Evolutionary conservation across 352 stramenopile species (phyloP), one percentile per base, ranked within the genome.

Genomic region (Globisporangium acanthophoron): DNA sequence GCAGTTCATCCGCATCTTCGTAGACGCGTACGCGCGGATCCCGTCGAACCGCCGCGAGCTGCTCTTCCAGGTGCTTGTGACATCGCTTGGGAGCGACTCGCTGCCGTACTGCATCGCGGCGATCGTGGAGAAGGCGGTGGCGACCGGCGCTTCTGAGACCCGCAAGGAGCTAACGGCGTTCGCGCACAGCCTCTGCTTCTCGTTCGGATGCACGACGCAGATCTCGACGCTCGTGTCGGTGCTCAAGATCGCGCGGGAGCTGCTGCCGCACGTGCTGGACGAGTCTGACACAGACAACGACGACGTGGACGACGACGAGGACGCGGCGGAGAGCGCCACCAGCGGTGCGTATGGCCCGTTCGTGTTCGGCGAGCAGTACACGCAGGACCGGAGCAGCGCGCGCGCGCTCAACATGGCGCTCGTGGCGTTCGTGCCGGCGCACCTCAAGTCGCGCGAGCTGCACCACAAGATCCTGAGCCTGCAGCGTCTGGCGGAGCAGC

Each of bases 1-100:
- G 67, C 74, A 87, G 51, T 92, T 94, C 43, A 78, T 95, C 45
- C 61, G 67, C 24, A 67, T 92, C 8, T 92, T 95, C 56, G 86
- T 93, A 2, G 67, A 85, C 47, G 76, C 82, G 7, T 92, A 84
- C 53, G 73, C 81, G 31, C 71, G 86, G 50, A 83, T 95, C 37
- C 80, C 81, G 11, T 62, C 69, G 27, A 69, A 65, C 16, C 87
- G 85, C 45, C 80, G 81, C 27, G 63, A 71, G 24, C 50, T 71
- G 50, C 59, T 95, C 12, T 95, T 92, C 44, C 54, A 80, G n/a
- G 65, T 90, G 27, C 63, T 95, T 13, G 64, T 93, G 20, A 50
- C 65, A 52, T 66, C 74, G 27, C 68, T 95, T 5, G 82, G 81
- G 21, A 60, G 54, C 13, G 62, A 86, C 16, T 65, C 74, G 9